Base-by-base conservation (phyloP, 1,284 basidiomycete genomes). In the Coniferiporia weirii region DNA sequence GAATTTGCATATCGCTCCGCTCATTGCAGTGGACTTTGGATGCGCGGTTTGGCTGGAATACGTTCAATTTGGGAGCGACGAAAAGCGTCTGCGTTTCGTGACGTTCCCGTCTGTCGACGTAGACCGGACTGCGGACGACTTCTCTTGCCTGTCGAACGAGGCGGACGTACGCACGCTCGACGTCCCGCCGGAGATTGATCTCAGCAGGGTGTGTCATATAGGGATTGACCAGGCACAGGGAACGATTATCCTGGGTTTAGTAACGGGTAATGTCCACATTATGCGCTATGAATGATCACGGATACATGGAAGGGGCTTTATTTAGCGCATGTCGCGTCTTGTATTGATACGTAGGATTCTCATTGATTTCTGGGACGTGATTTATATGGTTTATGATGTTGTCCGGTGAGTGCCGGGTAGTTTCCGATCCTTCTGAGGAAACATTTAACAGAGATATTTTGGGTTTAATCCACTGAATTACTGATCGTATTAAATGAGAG, bases 1-100 rank as follows among this genome's bases (percentile, higher is more conserved):
- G 8, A 71, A 71, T 35, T 80, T 82, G 44, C 76, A 83, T 1
- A 81, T 81, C 19, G 75, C 85, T 4, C 87, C 87, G 22, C 76
- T 89, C 9, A 80, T 89, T 22, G 86, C 86, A 0, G 85, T 89
- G n/a, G 86, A 89, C 69, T 89, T 89, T 70, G 86, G 86, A 36
- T 85, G 87, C 65, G 86, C 86, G 19, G 85, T 84, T 47, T 88
- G 86, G 85, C 77, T 89, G 52, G 86, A 88, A 67, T 82, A 82
- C 66, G 67, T 72, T 19, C 76, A 76, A 48, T 71, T 73, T 15
- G 66, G 63, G 20, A 63, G 65, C 6, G 70, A 70, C n/a, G 65
- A 65, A 61, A 85, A 83, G 64, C 76, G 79, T 59, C 70, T 87
- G 52, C 74, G 83, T 17, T 87, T 87, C 66, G 86, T 87, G 44